These are phyloP conservation scores for Termitomyces heimii DNA, from an alignment of 768 basidiomycete species.

Conservation along the genomic window DNA sequence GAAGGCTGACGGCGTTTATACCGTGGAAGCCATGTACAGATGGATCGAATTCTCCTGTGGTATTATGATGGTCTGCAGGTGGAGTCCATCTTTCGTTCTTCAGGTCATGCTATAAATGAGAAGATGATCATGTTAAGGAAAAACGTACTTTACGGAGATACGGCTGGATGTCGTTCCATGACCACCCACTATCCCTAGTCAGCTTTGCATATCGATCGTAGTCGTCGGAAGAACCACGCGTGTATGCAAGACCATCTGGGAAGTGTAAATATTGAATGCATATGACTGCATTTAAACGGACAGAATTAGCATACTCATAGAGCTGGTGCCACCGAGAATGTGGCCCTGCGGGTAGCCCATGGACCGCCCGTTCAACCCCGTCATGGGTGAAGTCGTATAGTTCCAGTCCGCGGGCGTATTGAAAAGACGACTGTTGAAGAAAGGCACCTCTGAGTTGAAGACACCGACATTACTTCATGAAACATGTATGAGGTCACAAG, in stretches of 20 bases:
- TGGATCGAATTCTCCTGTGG: conserved; percentile 7
- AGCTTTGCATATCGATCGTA: conserved; percentile 25
- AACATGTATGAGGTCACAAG: not conserved
- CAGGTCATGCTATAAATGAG: not conserved
- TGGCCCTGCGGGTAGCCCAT: conserved; percentile 14
- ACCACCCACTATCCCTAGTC: conserved; percentile 25
- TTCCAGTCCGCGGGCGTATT: conserved; percentile 16
- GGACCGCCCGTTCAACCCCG: conserved; percentile 9
- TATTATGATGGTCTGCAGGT: conserved; percentile 26
- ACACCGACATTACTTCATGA: conserved; percentile 6
- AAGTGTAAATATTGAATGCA: not conserved
- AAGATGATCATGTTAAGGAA: not conserved
- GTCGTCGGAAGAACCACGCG: conserved; percentile 27
- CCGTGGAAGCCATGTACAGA: conserved; percentile 18
- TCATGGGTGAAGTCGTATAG: conserved; percentile 12
- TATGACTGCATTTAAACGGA: not conserved
- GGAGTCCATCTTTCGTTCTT: conserved; percentile 21
- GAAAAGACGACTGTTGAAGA: conserved; percentile 13
- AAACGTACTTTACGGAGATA: conserved; percentile 19
- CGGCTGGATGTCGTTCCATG: conserved; percentile 23
- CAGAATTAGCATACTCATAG: conserved; percentile 8
- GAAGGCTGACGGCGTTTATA: conserved; percentile 21
- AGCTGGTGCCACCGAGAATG: conserved; percentile 16
- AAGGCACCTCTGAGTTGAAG: conserved; percentile 14
- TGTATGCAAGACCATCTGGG: conserved; percentile 16